phyloP scores from a whole-genome alignment of 352 stramenopile species.

The Blastocystis sp. region DNA sequence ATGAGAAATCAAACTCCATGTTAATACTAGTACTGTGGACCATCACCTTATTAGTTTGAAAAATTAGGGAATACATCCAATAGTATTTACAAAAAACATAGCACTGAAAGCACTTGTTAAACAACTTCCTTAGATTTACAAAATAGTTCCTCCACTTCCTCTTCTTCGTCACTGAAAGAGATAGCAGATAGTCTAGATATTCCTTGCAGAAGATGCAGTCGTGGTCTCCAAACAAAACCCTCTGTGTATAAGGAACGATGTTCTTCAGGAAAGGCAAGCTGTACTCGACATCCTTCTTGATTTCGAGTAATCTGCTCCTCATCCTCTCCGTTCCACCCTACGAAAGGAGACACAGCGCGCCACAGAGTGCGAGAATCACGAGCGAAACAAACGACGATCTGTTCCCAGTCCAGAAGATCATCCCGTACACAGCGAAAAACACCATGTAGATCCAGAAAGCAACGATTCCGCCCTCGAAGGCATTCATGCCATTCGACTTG shows the following conservation, averaged over 20 bases:
- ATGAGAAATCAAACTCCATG: conserved; percentile 61
- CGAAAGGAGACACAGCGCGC: not conserved
- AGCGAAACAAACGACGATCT: not conserved
- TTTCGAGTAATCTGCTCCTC: not conserved
- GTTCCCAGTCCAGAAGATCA: not conserved
- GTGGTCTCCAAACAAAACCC: not conserved
- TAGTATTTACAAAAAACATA: not conserved
- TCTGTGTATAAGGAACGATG: not conserved
- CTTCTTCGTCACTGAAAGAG: not conserved
- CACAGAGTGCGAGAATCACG: not conserved
- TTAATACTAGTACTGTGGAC: not conserved
- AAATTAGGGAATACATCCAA: not conserved
- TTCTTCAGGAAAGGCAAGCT: not conserved
- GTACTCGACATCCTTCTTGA: not conserved
- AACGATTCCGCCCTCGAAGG: conserved; percentile 6
- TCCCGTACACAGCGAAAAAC: not conserved
- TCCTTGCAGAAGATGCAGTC: conserved; percentile 41
- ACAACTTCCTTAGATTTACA: not conserved
- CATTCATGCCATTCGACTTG: not conserved
- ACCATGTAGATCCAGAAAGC: not conserved
- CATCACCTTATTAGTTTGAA: too few species aligned
- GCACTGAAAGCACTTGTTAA: conserved; percentile 14
- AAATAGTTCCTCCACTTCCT: not conserved
- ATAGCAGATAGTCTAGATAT: not conserved
- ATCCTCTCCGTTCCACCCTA: not conserved